A percentile compares a stretch with the other conserved stretches of the same genome.
Evolutionary conservation across 1,284 basidiomycete species (phyloP).

Genomic region (Rhodotorula mucilaginosa): DNA sequence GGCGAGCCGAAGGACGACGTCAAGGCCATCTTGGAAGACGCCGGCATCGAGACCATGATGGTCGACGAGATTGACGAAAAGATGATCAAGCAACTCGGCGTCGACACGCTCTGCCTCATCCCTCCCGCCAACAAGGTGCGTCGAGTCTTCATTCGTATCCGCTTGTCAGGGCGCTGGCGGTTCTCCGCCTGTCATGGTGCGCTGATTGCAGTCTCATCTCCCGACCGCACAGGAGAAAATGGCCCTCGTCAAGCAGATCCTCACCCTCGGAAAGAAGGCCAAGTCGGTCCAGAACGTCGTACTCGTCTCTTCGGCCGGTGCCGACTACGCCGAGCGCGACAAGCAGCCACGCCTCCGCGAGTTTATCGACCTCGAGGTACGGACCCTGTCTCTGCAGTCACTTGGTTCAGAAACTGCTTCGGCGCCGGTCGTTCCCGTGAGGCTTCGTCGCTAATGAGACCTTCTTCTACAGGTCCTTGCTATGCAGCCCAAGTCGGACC

Average conservation of each 20-base stretch:
- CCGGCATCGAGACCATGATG: conserved; percentile 4
- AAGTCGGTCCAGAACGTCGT: conserved; percentile 26
- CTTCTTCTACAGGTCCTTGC: conserved; percentile 1
- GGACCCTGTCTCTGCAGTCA: neutral
- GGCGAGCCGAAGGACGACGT: conserved; percentile 9
- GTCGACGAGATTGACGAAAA: conserved; percentile 9
- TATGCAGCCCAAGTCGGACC: conserved; percentile 31
- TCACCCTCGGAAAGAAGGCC: conserved; percentile 16
- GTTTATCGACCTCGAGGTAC: conserved; percentile 38
- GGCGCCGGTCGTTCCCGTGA: neutral
- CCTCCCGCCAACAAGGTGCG: conserved; percentile 15
- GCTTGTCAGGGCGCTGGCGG: neutral
- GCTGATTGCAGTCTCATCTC: neutral
- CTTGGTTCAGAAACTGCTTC: too few species aligned
- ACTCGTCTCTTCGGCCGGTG: conserved; percentile 30
- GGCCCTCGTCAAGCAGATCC: conserved; percentile 18
- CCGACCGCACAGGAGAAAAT: conserved; percentile 5
- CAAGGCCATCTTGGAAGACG: conserved; percentile 6
- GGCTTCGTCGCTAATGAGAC: rapidly evolving
- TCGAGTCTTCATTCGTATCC: neutral
- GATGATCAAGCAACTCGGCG: conserved; percentile 6
- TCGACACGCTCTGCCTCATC: conserved; percentile 21
- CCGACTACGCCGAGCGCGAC: conserved; percentile 34
- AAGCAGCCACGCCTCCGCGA: conserved; percentile 37
- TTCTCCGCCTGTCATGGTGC: neutral